phyloP scores from a whole-genome alignment of 1,284 basidiomycete species.

The Boletus hoseneyae region DNA sequence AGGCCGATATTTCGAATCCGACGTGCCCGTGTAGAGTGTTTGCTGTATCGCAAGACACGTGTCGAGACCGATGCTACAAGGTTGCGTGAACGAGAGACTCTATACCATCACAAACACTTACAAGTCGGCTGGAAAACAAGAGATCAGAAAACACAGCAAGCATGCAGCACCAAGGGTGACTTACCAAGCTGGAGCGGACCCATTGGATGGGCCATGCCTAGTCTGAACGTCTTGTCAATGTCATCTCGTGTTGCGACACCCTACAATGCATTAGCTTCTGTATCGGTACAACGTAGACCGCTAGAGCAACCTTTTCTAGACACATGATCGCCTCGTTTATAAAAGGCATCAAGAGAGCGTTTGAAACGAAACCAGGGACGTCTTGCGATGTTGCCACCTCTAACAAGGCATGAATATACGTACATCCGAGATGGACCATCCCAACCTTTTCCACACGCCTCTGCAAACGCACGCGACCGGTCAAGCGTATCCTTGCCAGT shows the following conservation, averaged over 20 bases:
- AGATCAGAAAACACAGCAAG: conserved; percentile 1
- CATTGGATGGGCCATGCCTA: conserved; percentile 98
- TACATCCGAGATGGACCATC: neutral
- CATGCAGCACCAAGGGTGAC: conserved; percentile 10
- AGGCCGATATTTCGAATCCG: conserved; percentile 97
- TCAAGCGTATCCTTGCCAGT: conserved; percentile 76
- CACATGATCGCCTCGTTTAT: conserved; percentile 94
- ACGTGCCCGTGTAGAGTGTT: conserved; percentile 84
- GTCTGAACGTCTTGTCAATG: conserved; percentile 89
- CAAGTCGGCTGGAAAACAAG: conserved; percentile 65
- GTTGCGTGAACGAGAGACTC: conserved; percentile 4
- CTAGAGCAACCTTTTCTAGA: conserved; percentile 66
- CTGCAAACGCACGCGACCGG: conserved; percentile 79
- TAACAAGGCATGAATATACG: conserved; percentile 28
- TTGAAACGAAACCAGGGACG: conserved; percentile 89
- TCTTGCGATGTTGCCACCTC: conserved; percentile 88
- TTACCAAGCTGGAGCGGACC: conserved; percentile 80
- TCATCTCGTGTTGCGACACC: conserved; percentile 90
- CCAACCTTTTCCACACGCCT: conserved; percentile 86
- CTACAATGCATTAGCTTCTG: conserved; percentile 34
- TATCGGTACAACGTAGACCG: neutral
- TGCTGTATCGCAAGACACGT: conserved; percentile 90
- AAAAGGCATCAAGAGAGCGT: conserved; percentile 88
- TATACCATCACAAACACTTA: conserved; percentile 37
- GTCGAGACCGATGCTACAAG: conserved; percentile 83